Evolutionary conservation across 257 asterid species (phyloP), one percentile per base, ranked within the genome.

Genomic region (Primulina huaijiensis): DNA sequence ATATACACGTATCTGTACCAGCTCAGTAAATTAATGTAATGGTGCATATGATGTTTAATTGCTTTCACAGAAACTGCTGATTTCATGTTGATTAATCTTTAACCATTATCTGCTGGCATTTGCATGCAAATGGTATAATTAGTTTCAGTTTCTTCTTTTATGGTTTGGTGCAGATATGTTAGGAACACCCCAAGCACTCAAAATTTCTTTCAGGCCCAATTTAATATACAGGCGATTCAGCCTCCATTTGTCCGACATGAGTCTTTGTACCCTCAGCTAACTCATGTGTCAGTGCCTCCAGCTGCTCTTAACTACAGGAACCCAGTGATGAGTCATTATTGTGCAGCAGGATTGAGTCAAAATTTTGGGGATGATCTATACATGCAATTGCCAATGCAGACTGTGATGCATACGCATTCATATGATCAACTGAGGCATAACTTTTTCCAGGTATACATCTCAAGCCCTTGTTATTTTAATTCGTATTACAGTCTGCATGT

Each of bases 391-490:
- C 97, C 95, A 17, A 81, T 88, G 30, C 97, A 88, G 78, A 79
- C 96, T 33, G 82, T 89, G 95, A 86, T 94, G 88, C 85, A 85
- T 85, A 90, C 96, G 12, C 90, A 89, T 53, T 87, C 97, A 19
- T 88, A 91, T 73, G 97, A 87, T 79, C 97, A 88, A 74, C 76
- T 86, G 35, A 84, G 96, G 59, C 95, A 85, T 63, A 82, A 77
- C 61, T 69, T 81, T 71, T 85, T 91, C 69, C 97, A 87, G 97
- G 99, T 93, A 76, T 21, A 21, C 23, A 1, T 21, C 23, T 21
- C 23, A 21, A 21, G 23, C 23, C 23, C 23, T 21, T 21, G 23
- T 21, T 21, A 21, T 21, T 21, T 21, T 21, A 21, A 21, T 21
- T 21, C 23, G 1, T 21, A 21, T 21, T 21, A 21, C 23, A 21